These are phyloP conservation scores for Pseudopyricularia cyperi DNA, from an alignment of 2,329 filamentous ascomycete species.

Conservation along the genomic window DNA sequence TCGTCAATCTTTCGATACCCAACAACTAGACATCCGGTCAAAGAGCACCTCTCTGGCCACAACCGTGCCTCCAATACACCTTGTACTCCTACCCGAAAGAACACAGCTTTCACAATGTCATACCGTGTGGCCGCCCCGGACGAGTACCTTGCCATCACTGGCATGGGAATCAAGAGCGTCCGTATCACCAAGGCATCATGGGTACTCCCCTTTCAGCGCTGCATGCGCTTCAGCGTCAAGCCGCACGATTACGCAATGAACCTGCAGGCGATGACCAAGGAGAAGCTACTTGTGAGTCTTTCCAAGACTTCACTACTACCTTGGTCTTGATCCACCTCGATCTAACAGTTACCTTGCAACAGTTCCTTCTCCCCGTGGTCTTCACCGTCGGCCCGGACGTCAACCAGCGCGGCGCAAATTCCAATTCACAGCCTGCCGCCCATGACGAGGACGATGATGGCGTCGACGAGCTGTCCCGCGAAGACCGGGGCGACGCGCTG, in stretches of 20 bases:
- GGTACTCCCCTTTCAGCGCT: constrained; percentile 59
- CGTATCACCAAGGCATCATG: constrained; percentile 68
- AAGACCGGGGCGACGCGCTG: constrained; percentile 48
- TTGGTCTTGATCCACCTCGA: too few species aligned
- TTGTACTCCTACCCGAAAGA: neutral
- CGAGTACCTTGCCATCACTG: constrained; percentile 79
- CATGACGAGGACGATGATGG: neutral
- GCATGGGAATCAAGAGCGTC: constrained; percentile 60
- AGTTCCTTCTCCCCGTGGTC: constrained; percentile 70
- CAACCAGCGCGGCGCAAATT: constrained; percentile 39
- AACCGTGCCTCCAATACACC: neutral
- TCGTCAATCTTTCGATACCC: too few species aligned
- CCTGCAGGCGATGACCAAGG: constrained; percentile 77
- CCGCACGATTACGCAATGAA: constrained; percentile 75
- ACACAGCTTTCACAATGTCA: constrained; percentile 30
- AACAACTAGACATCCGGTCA: too few species aligned
- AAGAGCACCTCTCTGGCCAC: neutral
- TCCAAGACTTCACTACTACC: too few species aligned
- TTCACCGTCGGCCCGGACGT: constrained; percentile 78
- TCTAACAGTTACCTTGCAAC: too few species aligned
- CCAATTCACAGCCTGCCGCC: constrained; percentile 15
- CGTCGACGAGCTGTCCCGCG: constrained; percentile 16
- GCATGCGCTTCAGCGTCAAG: constrained; percentile 48
- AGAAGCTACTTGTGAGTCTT: constrained; percentile 78
- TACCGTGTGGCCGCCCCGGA: constrained; percentile 63